Percentiles rank a stretch among this genome's conserved stretches.
phyloP scores from a whole-genome alignment of 2,329 filamentous ascomycete species.

The Fragosphaeria purpurea region DNA sequence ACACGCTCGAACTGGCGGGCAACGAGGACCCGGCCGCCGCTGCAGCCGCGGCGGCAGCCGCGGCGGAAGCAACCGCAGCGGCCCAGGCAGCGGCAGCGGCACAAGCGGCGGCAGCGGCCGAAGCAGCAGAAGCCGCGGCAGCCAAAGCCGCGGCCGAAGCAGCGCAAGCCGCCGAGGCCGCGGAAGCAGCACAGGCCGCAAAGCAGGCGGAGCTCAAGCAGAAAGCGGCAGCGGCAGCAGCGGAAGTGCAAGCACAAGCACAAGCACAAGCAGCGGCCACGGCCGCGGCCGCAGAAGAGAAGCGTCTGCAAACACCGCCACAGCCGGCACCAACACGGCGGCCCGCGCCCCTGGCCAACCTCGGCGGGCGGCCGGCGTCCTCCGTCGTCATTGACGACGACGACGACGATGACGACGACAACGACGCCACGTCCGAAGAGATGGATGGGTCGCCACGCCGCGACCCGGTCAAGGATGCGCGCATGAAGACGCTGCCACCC shows the following conservation, averaged over 20 bases:
- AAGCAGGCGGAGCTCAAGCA: conserved; percentile 1
- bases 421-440: conserved; percentile 1
- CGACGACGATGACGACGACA: too few species aligned
- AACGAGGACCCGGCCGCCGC: neutral
- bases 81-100: neutral
- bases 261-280: neutral
- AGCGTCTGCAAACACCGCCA: neutral
- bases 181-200: too few species aligned
- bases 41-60: neutral
- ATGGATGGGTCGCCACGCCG: conserved; percentile 16
- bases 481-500: conserved; percentile 29
- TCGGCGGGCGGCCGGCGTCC: neutral
- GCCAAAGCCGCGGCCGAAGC: too few species aligned
- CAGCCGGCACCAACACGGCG: neutral
- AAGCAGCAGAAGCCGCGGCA: too few species aligned
- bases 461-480: conserved; percentile 21
- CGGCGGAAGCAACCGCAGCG: neutral
- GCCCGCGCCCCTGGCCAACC: conserved; percentile 10
- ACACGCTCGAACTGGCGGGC: conserved; percentile 21
- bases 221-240: neutral
- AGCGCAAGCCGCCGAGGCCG: too few species aligned
- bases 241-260: neutral
- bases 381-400: too few species aligned
- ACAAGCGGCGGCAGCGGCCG: neutral
- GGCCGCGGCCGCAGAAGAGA: neutral